Percentiles rank a stretch among this genome's conserved stretches.
Evolutionary conservation across 441 rosid genomes (phyloP).

Genomic region (Pelargonium myrrhifolium): DNA sequence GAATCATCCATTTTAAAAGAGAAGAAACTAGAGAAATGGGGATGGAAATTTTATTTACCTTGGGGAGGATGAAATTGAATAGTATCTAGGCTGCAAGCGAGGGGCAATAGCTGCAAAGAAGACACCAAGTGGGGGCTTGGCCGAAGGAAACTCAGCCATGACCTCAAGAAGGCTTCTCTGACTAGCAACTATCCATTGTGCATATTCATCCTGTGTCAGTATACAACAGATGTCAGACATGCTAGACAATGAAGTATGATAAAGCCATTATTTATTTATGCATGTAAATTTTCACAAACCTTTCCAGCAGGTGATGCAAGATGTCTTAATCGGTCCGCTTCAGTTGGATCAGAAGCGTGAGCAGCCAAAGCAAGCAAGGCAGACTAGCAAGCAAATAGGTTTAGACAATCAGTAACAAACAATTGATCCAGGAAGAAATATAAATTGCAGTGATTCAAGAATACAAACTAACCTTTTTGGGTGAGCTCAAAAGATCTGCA

Average conservation of each 20-base stretch:
- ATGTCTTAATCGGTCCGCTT: constrained; percentile 72
- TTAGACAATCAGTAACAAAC: not conserved
- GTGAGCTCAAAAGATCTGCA: constrained; percentile 78
- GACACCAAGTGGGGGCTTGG: constrained; percentile 88
- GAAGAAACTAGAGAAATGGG: not conserved
- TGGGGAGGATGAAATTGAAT: constrained; percentile 95
- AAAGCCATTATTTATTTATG: not conserved
- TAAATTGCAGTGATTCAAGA: not conserved
- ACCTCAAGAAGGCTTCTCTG: constrained; percentile 97
- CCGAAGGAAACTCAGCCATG: constrained; percentile 86
- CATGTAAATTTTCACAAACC: constrained; percentile 34
- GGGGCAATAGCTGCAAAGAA: constrained; percentile 93
- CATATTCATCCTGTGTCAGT: constrained; percentile 71
- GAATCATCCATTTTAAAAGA: not conserved
- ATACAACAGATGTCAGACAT: constrained; percentile 10
- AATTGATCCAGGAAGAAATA: not conserved
- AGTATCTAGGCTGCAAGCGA: constrained; percentile 88
- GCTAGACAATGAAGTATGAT: constrained; percentile 2
- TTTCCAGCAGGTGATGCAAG: constrained; percentile 97
- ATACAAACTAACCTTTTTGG: constrained; percentile 67
- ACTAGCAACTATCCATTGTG: constrained; percentile 80
- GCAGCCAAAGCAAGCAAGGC: constrained; percentile 85
- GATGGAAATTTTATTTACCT: constrained; percentile 37
- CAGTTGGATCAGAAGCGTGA: constrained; percentile 82
- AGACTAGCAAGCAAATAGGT: constrained; percentile 42